Percentiles rank a stretch among this genome's conserved stretches.
Evolutionary conservation across 169 alveolate genomes (phyloP).

Genomic region (Plasmodium ovale): DNA sequence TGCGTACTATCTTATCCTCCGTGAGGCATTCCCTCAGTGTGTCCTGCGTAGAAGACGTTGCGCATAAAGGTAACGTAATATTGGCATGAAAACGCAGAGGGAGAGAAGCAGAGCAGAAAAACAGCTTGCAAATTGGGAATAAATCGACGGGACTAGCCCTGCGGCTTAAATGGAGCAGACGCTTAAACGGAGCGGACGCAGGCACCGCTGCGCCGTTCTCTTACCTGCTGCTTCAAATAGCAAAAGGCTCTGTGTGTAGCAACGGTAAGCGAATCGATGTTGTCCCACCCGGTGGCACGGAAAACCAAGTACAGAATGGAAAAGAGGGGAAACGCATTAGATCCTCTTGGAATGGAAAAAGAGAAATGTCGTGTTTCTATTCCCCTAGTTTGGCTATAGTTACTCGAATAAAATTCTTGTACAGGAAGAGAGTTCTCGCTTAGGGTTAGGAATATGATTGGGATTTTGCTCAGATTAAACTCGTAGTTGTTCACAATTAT

Average conservation of each 20-base stretch:
- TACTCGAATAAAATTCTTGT: conserved; percentile 3
- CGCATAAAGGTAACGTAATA: too few species aligned
- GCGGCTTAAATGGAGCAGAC: too few species aligned
- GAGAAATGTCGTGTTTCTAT: background rate
- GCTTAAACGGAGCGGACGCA: too few species aligned
- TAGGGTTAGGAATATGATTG: conserved; percentile 27
- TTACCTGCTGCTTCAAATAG: conserved; percentile 47
- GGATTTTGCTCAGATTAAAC: conserved; percentile 27
- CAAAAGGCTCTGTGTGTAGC: conserved; percentile 14
- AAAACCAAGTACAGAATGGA: conserved; percentile 6
- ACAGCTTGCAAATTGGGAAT: background rate
- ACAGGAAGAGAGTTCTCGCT: background rate
- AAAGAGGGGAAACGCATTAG: background rate
- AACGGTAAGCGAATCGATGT: background rate
- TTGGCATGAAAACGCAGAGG: too few species aligned
- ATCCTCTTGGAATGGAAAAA: conserved; percentile 3
- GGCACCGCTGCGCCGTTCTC: background rate
- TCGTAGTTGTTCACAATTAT: conserved; percentile 33
- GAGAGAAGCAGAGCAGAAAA: background rate
- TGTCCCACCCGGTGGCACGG: background rate
- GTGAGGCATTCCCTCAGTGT: background rate
- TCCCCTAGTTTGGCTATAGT: background rate
- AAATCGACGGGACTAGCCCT: too few species aligned
- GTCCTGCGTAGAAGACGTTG: conserved; percentile 21
- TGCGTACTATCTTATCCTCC: background rate